Base-by-base conservation (phyloP, 2,329 filamentous ascomycete species). In the Phoma sp. region DNA sequence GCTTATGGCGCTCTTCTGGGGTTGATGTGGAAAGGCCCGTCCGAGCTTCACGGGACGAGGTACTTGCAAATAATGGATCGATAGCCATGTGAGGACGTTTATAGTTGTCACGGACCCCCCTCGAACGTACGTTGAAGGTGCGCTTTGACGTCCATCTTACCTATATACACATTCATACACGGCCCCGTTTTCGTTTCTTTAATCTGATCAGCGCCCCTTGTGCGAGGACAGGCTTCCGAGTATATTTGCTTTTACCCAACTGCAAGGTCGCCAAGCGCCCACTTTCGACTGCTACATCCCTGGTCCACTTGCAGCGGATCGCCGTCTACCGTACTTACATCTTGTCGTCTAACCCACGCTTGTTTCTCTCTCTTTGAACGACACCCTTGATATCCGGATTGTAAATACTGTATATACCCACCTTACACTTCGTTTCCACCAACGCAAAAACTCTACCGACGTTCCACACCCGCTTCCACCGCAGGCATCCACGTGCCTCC, bases 251-350 rank as follows among this genome's bases (percentile, higher is more conserved):
- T 64, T 64, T 64, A 32, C 45, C 41, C 43, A 55, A 59, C 53
- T 51, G 54, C 57, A 53, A 59, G 45, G 53, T 50, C 61, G 64
- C 69, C 66, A 71, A 68, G 64, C 49, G 45, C 46, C 51, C 52
- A 17, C 17, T 41, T 54, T 25, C 57, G 53, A 29, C 58, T 45
- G 45, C 60, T 57, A 55, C 49, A 61, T 52, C 63, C 68, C 64
- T 58, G 62, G 57, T 55, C 61, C 4, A 4, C 29, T 6, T 31
- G 29, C 29, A 31, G 29, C 12, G 29, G 55, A 62, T 63, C 64
- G 44, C 51, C 55, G 46, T 60, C 36, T 58, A 52, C 12, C 29
- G 17, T 31, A 31, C 29, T 10, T 29, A 29, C 55, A 31, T 37
- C 32, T 65, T 61, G 22, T 61, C 50, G 31, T 58, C 57, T 31